Evolutionary conservation across 805 yeast species (phyloP), one percentile per base, ranked within the genome.

Genomic region (Scheffersomyces lignosus): DNA sequence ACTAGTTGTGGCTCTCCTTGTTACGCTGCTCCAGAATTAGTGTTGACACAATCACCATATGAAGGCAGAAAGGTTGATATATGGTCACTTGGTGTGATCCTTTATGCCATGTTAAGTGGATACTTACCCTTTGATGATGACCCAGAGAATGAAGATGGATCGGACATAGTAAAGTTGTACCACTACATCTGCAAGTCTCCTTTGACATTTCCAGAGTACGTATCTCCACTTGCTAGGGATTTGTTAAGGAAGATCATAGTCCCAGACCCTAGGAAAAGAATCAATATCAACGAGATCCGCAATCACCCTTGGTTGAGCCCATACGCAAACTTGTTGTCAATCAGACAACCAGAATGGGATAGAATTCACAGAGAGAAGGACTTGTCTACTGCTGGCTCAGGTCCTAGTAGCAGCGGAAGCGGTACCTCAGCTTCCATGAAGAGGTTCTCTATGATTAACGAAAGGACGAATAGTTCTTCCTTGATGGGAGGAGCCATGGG

Each of bases 1-100:
- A 91, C 98, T 1, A 80, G 90, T 25, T 91, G 99, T 61, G 99
- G 99, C 1, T 87, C 96, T 3, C 99, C 99, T 1, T 91, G 99
- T 60, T 91, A 91, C 62, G 99, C 99, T 0, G 99, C 99, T 1
- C 99, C 99, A 0, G 99, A 93, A 58, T 67, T 93, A 40, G 99
- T 93, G 3, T 83, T 89, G 20, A 83, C 91, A 9, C 87, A 81
- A 45, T 77, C 81, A 36, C 89, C 95, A 12, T 93, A 93, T 58
- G 88, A 86, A 48, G 97, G 96, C 15, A 77, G 88, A 44, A 89
- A 88, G 62, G 97, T 88, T 22, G 99, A 93, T 63, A 84, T 90
- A 29, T 93, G 99, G 99, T 87, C 96, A 0, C 80, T 96, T 52
- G 99, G 99, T 41, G 90, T 93, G 18, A 93, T 93, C 36, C 66